Base-by-base conservation (phyloP, 768 basidiomycete genomes). In the Dacryopinax spathularia region DNA sequence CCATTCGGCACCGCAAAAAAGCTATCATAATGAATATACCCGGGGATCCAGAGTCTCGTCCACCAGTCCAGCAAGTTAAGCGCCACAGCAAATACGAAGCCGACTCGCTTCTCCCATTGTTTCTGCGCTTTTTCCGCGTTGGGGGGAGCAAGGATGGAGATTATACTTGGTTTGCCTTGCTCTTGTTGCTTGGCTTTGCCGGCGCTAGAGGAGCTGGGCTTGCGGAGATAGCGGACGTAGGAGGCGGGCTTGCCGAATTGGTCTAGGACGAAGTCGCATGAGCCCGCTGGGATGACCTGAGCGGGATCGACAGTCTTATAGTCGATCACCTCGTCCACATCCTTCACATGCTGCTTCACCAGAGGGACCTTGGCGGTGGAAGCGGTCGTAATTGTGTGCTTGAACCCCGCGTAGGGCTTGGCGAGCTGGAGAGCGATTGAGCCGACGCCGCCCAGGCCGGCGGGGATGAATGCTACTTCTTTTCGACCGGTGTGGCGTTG, bases 301-400 rank as follows among this genome's bases (percentile, higher is more conserved):
- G 22, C 25, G 7, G 10, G 13, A 29, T 56, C 48, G 6, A 56
- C 48, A 15, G 12, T 56, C 48, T 56, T 56, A 31, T 56, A 56
- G 48, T 56, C 48, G 25, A 56, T 56, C 13, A 56, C 48, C 29
- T 56, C 48, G 48, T 56, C 48, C 22, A 56, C 48, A 20, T 56
- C 48, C 5, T 13, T 5, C 25, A 56, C 31, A 20, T 56, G 25
- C 29, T 56, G 15, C 29, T 56, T 56, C 25, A 56, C 25, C 6
- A 31, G 25, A 10, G 12, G 25, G 3, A 56, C 48, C 31, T 56
- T 56, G 9, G 48, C 22, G 6, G 48, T 56, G 6, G 48, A 56
- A 13, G 29, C 48, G 29, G 48, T 56, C 13, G 48, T 56, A 29
- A 56, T 56, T 13, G 48, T 56, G 9, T 20, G 22, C 25, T 56